These are phyloP conservation scores for Ceratocystis variospora DNA, from an alignment of 2,329 filamentous ascomycete species.

Conservation along the genomic window DNA sequence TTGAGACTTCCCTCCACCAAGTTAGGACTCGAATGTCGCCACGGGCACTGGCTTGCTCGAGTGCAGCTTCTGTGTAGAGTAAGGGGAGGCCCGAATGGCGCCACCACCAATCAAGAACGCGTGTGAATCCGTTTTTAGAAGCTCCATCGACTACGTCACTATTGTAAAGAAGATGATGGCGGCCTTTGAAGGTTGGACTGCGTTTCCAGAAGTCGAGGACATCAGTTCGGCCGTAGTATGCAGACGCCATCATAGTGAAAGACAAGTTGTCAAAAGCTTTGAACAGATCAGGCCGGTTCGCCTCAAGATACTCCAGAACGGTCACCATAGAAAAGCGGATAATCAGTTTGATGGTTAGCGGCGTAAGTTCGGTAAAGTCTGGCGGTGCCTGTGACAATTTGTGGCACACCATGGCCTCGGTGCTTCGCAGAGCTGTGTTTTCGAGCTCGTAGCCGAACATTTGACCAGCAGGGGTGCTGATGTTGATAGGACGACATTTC, in stretches of 20 bases:
- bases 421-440: slow-evolving; percentile 66
- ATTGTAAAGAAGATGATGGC: slow-evolving; percentile 55
- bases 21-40: slow-evolving; percentile 76
- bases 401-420: slow-evolving; percentile 55
- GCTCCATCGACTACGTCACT: slow-evolving; percentile 76
- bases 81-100: slow-evolving; percentile 61
- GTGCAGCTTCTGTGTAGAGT: slow-evolving; percentile 71
- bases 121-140: slow-evolving; percentile 69
- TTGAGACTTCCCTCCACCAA: slow-evolving; percentile 73
- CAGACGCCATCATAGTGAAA: slow-evolving; percentile 75
- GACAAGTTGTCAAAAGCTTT: slow-evolving; percentile 72
- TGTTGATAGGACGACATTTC: slow-evolving; percentile 48
- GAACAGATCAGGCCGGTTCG: slow-evolving; percentile 57
- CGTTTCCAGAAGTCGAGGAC: slow-evolving; percentile 87
- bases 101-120: slow-evolving; percentile 87
- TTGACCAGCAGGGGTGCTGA: neutral
- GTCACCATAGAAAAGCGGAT: slow-evolving; percentile 79
- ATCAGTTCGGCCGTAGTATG: slow-evolving; percentile 69
- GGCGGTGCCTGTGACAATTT: slow-evolving; percentile 59
- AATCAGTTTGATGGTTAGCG: slow-evolving; percentile 71
- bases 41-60: slow-evolving; percentile 75
- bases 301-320: slow-evolving; percentile 55
- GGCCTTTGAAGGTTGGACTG: slow-evolving; percentile 66
- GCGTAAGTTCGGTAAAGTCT: slow-evolving; percentile 57
- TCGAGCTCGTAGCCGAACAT: slow-evolving; percentile 68